Evolutionary conservation across 148 eudicot species (phyloP), one percentile per base, ranked within the genome.

Genomic region (Salicornia ramosissima): DNA sequence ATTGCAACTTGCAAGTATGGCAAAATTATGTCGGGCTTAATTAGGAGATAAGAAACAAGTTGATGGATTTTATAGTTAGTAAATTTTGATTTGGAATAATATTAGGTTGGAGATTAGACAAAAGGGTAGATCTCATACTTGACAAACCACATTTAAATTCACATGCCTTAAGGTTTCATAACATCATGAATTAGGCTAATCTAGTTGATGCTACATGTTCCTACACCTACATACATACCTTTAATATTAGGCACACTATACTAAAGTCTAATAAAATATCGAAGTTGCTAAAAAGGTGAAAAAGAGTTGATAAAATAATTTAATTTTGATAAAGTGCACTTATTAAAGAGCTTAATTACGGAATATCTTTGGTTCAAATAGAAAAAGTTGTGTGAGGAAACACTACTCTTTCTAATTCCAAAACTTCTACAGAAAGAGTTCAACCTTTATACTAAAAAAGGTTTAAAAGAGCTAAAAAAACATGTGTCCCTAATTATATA

Each of bases 61-160:
- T 21, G 19, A 3, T 53, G 57, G 8, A n/a, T 39, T 39, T 9
- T 9, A 39, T 4, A 10, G 4, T 39, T 39, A 39, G 42, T 39
- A 39, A 10, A 4, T 39, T 9, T 39, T 39, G 10, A 10, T 4
- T 39, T 39, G 42, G 10, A 39, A 39, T 4, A 4, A 1, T 45
- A 8, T 45, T 45, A 5, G 26, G 24, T 26, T 19, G 33, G 30
- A 14, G 28, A 30, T 59, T 14, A 42, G 58, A 58, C 2, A 58
- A 59, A 39, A 31, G 12, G n/a, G 2, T 15, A 22, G 26, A 46
- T 21, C 4, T 15, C n/a, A 7, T 3, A 15, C 46, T 28, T 59
- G 45, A 47, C 46, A 34, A 71, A 47, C 28, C 15, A 47, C 39
- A 71, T 58, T 57, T 42, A 71, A 30, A 49, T 59, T 59, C 66